A percentile compares a stretch with the other conserved stretches of the same genome.
Evolutionary conservation across 116 monocot species (phyloP).

Genomic region (Dioscorea cayenensis): DNA sequence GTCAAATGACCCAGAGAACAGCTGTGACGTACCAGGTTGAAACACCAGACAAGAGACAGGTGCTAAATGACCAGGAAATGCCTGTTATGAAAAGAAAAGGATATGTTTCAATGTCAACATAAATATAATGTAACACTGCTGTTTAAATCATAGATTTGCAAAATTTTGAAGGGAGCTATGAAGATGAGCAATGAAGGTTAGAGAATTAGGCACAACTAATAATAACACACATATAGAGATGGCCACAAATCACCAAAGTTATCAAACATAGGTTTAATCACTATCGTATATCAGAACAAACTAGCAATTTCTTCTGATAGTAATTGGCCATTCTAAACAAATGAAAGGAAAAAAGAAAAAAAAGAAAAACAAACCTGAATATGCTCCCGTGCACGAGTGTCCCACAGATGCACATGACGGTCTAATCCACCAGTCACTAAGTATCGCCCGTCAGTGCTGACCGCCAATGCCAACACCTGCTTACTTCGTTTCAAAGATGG

Average conservation of each 20-base stretch:
- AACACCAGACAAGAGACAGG: conserved; percentile 86
- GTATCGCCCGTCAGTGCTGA: conserved; percentile 87
- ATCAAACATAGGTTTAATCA: no score
- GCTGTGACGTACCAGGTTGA: conserved; percentile 70
- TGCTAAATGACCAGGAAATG: conserved; percentile 91
- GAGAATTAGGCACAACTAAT: background rate
- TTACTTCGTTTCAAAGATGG: conserved; percentile 61
- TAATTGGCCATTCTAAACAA: background rate
- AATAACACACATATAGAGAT: no score
- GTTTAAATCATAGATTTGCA: background rate
- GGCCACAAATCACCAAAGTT: no score
- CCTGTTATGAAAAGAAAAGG: conserved; percentile 38
- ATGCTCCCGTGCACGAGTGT: conserved; percentile 78
- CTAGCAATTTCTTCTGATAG: background rate
- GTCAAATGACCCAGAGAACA: conserved; percentile 95
- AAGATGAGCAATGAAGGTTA: background rate
- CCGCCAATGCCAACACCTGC: conserved; percentile 63
- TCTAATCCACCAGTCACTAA: conserved; percentile 85
- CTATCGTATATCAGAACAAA: background rate
- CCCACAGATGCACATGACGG: conserved; percentile 94
- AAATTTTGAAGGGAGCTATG: background rate
- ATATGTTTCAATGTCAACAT: background rate
- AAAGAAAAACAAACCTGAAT: conserved; percentile 42
- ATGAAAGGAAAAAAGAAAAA: no score
- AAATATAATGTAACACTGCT: background rate